Base-by-base conservation (phyloP, 352 stramenopile species). In the Globisporangium barbulae region DNA sequence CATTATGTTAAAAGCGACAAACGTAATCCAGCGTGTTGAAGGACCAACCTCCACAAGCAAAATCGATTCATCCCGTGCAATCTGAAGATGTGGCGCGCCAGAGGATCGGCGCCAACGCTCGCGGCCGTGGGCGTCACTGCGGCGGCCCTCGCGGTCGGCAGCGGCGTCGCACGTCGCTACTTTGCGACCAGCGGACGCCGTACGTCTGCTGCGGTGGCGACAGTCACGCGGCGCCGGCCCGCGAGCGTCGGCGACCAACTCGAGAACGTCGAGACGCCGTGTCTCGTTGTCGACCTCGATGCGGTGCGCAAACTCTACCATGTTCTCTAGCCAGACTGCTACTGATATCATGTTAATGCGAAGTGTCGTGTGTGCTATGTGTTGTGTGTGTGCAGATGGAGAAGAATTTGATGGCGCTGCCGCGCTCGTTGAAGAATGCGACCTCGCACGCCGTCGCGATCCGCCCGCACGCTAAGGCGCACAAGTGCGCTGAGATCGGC, bases 401-500 rank as follows among this genome's bases (percentile, higher is more conserved):
- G 73, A 63, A 33, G 37, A 90, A 90, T 50, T 49, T 90, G 31
- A 39, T 37, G 35, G 67, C 67, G 48, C 57, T 90, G 28, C 79
- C 79, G 1, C 42, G 50, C 4, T 74, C 76, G 21, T 60, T 90
- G 5, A 30, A 69, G 48, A 28, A 61, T 19, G 58, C 48, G 17
- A 53, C 62, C 48, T 57, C 70, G 6, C 33, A 67, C 28, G 8
- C n/a, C 8, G 71, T 90, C 10, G 67, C 65, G 33, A 88, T 89
- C 31, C 81, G 83, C 31, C 83, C 83, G 37, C 83, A 92, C 66
- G 81, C 78, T 61, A 92, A 92, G 59, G 81, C 83, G 2, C 83
- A 92, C 74, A 92, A 92, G 64, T 77, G 70, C 62, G 78, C 79
- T 22, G 63, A 64, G 13, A 68, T 92, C 44, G 83, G 71, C 5